A percentile compares a stretch with the other conserved stretches of the same genome.
phyloP scores from a whole-genome alignment of 108 stramenopile species.

The Nitzschia sp. region DNA sequence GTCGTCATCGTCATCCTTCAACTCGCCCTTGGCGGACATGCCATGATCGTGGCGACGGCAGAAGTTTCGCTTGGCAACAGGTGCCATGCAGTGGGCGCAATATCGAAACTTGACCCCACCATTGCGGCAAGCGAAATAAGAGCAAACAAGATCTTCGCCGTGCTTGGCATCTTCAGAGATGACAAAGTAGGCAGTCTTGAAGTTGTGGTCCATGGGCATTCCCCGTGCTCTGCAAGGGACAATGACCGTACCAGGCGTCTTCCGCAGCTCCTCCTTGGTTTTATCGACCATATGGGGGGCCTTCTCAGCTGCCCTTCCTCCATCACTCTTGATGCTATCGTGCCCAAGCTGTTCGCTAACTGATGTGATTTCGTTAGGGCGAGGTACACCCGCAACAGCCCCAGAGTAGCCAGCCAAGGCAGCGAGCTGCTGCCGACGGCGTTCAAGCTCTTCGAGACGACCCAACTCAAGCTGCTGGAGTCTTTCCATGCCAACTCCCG shows the following conservation, averaged over 20 bases:
- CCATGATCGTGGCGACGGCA: constrained; percentile 78
- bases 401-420: constrained; percentile 22
- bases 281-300: constrained; percentile 9
- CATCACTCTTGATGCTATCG: constrained; percentile 24
- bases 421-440: constrained; percentile 25
- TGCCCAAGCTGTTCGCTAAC: constrained; percentile 13
- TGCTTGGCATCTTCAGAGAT: constrained; percentile 83
- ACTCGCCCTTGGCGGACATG: constrained; percentile 21
- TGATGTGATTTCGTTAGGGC: constrained; percentile 7
- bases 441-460: constrained; percentile 27
- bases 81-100: constrained; percentile 74
- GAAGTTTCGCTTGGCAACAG: constrained; percentile 84
- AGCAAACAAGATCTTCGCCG: constrained; percentile 84
- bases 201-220: constrained; percentile 89
- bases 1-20: constrained; percentile 27
- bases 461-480: constrained; percentile 22
- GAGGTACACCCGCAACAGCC: constrained; percentile 1
- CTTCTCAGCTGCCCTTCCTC: background rate
- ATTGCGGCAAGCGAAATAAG: constrained; percentile 79
- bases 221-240: constrained; percentile 85
- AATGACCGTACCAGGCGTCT: constrained; percentile 54
- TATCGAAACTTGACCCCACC: constrained; percentile 87
- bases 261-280: constrained; percentile 42
- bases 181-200: constrained; percentile 87
- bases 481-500: constrained; percentile 13